A percentile compares a stretch with the other conserved stretches of the same genome.
phyloP scores from a whole-genome alignment of 2,329 filamentous ascomycete genomes.

The Diaporthe amygdali region DNA sequence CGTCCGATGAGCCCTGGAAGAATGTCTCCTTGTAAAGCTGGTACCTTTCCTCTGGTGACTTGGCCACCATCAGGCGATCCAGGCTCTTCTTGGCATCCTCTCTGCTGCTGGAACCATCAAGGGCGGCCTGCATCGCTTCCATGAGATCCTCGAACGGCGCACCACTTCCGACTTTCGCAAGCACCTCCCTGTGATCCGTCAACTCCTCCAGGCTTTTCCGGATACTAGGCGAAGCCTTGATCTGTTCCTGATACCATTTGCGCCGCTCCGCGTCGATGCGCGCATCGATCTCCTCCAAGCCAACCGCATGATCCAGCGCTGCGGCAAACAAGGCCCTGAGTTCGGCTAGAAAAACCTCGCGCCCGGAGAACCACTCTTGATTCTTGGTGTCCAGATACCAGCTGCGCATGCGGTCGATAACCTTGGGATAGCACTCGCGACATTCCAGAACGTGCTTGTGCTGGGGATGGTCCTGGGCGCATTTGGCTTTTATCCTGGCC shows the following conservation, averaged over 20 bases:
- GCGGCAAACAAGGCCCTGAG: slow-evolving; percentile 55
- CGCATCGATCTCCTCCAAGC: slow-evolving; percentile 52
- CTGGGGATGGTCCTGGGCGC: slow-evolving; percentile 45
- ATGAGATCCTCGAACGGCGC: slow-evolving; percentile 27
- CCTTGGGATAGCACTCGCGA: slow-evolving; percentile 50
- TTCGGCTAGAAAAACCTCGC: slow-evolving; percentile 53
- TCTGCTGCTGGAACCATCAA: slow-evolving; percentile 1
- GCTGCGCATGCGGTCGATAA: slow-evolving; percentile 51
- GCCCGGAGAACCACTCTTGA: slow-evolving; percentile 57
- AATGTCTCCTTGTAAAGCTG: slow-evolving; percentile 31
- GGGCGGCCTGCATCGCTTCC: slow-evolving; percentile 26
- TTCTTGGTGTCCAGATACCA: slow-evolving; percentile 39
- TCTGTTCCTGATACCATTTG: slow-evolving; percentile 53
- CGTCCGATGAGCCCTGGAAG: slow-evolving; percentile 26
- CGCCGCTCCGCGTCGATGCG: slow-evolving; percentile 57
- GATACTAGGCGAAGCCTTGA: slow-evolving; percentile 29
- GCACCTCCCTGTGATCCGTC: slow-evolving; percentile 16
- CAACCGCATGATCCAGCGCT: slow-evolving; percentile 48
- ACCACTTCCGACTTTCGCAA: slow-evolving; percentile 23
- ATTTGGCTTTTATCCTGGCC: slow-evolving; percentile 47
- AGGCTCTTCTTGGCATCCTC: slow-evolving; percentile 17
- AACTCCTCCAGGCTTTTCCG: slow-evolving; percentile 29
- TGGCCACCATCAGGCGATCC: slow-evolving; percentile 27
- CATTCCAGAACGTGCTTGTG: slow-evolving; percentile 51
- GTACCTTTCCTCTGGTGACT: slow-evolving; percentile 21